Conservation (phyloP, 352 stramenopile genomes). For the Blastocystis sp. region DNA sequence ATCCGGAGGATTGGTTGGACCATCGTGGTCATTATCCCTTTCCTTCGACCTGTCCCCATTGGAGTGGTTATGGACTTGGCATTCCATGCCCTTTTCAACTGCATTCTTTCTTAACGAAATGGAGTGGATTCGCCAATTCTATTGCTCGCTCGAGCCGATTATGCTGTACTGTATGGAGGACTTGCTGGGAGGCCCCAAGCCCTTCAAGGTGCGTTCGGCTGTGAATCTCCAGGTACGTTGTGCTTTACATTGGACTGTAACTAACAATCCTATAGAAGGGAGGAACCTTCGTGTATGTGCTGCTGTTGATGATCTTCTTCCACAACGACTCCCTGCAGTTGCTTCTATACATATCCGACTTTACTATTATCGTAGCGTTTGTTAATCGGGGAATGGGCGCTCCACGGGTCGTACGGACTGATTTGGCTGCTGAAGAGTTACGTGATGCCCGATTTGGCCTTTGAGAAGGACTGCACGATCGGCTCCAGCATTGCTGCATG, state of each 20-base stretch:
- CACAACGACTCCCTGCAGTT: constrained; percentile 43
- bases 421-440: constrained; percentile 58
- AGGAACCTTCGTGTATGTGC: constrained; percentile 56
- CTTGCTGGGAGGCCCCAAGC: constrained; percentile 16
- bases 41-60: too few species aligned
- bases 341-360: constrained; percentile 27
- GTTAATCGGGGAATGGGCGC: neutral
- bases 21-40: too few species aligned
- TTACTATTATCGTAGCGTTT: neutral
- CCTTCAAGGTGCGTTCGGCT: constrained; percentile 17
- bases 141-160: constrained; percentile 6
- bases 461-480: constrained; percentile 54
- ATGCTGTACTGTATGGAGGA: constrained; percentile 59
- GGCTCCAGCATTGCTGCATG: constrained; percentile 36
- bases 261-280: constrained; percentile 24
- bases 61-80: too few species aligned
- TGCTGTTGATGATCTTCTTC: constrained; percentile 59
- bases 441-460: constrained; percentile 47
- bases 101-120: neutral
- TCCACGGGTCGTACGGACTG: constrained; percentile 59
- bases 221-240: constrained; percentile 35
- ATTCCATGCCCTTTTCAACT: too few species aligned
- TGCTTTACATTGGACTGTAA: neutral
- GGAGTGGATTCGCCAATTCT: constrained; percentile 1
- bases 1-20: too few species aligned